These are phyloP conservation scores for Rhynchosporium graminicola DNA, from an alignment of 2,329 filamentous ascomycete genomes.

Conservation along the genomic window DNA sequence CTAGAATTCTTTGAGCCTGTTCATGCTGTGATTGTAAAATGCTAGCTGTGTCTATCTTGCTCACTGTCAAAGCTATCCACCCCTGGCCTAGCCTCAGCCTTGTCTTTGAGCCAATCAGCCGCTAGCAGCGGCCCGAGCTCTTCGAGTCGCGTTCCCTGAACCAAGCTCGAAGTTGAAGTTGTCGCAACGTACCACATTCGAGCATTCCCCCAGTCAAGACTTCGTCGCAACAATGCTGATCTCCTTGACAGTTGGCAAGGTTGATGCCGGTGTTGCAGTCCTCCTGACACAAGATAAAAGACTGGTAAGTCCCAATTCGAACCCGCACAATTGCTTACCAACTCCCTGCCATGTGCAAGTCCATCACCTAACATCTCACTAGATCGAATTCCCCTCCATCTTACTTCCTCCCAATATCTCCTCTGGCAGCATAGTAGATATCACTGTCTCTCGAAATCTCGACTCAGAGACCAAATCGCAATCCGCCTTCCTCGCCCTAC, in stretches of 20 bases:
- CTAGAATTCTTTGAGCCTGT: background rate
- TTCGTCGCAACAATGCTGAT: constrained; percentile 71
- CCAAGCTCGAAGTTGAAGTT: constrained; percentile 20
- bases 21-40: background rate
- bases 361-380: constrained; percentile 32
- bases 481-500: constrained; percentile 78
- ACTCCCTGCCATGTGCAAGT: background rate
- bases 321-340: background rate
- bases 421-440: constrained; percentile 96
- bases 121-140: constrained; percentile 14
- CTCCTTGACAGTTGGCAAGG: constrained; percentile 97
- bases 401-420: constrained; percentile 93
- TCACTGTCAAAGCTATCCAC: too few relatives aligned
- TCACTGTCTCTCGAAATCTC: constrained; percentile 87
- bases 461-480: constrained; percentile 74
- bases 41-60: background rate
- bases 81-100: constrained; percentile 14
- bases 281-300: constrained; percentile 96
- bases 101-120: constrained; percentile 13
- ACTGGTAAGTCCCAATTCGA: constrained; percentile 61
- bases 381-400: constrained; percentile 99
- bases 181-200: constrained; percentile 32
- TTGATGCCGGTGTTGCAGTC: constrained; percentile 97
- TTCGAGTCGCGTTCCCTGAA: constrained; percentile 16
- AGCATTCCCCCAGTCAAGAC: constrained; percentile 15